Conservation (phyloP, 208 protist genomes). For the Acanthamoeba culbertsoni region DNA sequence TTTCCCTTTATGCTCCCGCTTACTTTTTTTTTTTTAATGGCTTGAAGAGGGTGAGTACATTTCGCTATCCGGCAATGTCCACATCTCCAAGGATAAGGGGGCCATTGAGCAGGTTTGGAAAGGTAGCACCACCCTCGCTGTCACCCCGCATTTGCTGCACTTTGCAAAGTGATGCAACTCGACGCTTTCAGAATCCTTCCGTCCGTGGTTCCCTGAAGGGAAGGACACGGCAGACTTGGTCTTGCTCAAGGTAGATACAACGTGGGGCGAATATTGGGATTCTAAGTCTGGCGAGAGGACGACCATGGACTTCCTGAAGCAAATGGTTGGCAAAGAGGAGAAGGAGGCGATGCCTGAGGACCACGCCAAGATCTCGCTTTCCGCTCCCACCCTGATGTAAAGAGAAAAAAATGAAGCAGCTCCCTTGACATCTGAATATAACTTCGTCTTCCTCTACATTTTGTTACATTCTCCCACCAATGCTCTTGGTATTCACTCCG, state of each 20-base stretch:
- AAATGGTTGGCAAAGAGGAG: background rate
- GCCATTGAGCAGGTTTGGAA: background rate
- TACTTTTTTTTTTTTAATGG: background rate
- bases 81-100: conserved; percentile 5
- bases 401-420: background rate
- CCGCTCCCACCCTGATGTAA: conserved; percentile 19
- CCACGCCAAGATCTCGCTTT: conserved; percentile 6
- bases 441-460: too few species aligned
- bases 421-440: too few species aligned
- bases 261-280: conserved; percentile 31
- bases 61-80: conserved; percentile 9
- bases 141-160: background rate
- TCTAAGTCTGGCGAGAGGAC: background rate
- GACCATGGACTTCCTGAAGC: conserved; percentile 8
- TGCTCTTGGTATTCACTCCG: background rate
- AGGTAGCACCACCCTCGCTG: background rate
- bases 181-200: background rate
- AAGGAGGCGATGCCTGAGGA: background rate
- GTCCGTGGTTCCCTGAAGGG: conserved; percentile 13
- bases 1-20: background rate
- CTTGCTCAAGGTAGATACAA: conserved; percentile 16
- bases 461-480: background rate
- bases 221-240: conserved; percentile 17
- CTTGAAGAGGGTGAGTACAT: background rate
- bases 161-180: background rate